These are phyloP conservation scores for Talaromyces verruculosus DNA, from an alignment of 2,329 filamentous ascomycete species.

Conservation along the genomic window DNA sequence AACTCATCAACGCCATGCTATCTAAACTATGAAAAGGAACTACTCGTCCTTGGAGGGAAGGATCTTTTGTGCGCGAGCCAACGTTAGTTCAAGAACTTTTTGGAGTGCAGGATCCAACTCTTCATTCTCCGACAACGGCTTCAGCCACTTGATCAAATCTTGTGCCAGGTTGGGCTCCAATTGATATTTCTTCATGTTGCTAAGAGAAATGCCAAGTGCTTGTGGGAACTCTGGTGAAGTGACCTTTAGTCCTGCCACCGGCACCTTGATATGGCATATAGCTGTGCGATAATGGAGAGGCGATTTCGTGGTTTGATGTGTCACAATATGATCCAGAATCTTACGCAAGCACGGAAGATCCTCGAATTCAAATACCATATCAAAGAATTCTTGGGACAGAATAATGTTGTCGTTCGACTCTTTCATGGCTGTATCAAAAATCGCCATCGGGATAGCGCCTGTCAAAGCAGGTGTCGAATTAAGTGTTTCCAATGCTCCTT, in stretches of 20 bases:
- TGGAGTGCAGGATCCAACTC: conserved; percentile 55
- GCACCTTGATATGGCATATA: conserved; percentile 69
- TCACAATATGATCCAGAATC: conserved; percentile 72
- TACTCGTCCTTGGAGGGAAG: conserved; percentile 24
- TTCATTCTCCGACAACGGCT: conserved; percentile 46
- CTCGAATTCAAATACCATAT: conserved; percentile 71
- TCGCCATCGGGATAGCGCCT: conserved; percentile 89
- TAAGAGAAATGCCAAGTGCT: conserved; percentile 66
- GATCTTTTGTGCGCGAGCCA: conserved; percentile 36
- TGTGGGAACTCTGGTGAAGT: conserved; percentile 70
- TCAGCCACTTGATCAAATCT: conserved; percentile 51
- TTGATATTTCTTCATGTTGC: conserved; percentile 57
- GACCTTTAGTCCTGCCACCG: conserved; percentile 64
- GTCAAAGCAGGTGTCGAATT: conserved; percentile 76
- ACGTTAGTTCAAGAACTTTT: conserved; percentile 50
- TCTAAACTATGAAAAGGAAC: not conserved
- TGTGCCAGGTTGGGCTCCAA: conserved; percentile 45
- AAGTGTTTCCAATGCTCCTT: conserved; percentile 61
- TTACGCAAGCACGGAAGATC: conserved; percentile 63
- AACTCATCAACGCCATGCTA: conserved; percentile 4
- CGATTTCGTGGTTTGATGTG: conserved; percentile 58
- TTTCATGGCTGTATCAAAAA: conserved; percentile 83
- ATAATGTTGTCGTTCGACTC: conserved; percentile 68
- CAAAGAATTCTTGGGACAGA: conserved; percentile 75
- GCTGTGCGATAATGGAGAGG: conserved; percentile 63